Evolutionary conservation across 306 rosid species (phyloP).

Genomic region (Prosopis cineraria): DNA sequence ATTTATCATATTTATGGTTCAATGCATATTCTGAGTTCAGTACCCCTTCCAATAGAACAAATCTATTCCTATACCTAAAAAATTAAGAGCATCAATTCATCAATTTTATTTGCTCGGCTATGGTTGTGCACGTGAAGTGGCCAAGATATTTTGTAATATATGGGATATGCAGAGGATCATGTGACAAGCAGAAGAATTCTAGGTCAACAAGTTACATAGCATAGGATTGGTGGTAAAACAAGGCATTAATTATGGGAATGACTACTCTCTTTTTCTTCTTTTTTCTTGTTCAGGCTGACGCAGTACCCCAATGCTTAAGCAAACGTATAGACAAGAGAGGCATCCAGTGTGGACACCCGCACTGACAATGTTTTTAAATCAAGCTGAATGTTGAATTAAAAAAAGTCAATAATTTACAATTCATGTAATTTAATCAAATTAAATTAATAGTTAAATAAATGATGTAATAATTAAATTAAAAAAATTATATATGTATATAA

Average conservation of each 20-base stretch:
- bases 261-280: too few species aligned
- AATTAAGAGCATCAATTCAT: background rate
- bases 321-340: conserved; percentile 7
- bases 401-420: too few species aligned
- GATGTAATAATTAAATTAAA: too few species aligned
- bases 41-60: background rate
- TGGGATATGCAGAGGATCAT: background rate
- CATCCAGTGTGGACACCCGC: too few species aligned
- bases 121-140: background rate
- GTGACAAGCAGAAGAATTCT: conserved; percentile 35
- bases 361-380: too few species aligned
- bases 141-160: background rate
- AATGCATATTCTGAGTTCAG: background rate
- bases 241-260: background rate
- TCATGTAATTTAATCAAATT: too few species aligned
- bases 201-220: conserved; percentile 37
- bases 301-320: conserved; percentile 15
- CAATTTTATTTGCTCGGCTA: background rate
- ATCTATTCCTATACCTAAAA: background rate
- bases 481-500: too few species aligned
- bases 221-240: background rate
- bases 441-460: too few species aligned
- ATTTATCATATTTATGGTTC: background rate
- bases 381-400: too few species aligned
- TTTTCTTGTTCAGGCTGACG: conserved; percentile 28